These are phyloP conservation scores for Alectoria sarmentosa DNA, from an alignment of 495 filamentous ascomycete genomes.

Conservation along the genomic window DNA sequence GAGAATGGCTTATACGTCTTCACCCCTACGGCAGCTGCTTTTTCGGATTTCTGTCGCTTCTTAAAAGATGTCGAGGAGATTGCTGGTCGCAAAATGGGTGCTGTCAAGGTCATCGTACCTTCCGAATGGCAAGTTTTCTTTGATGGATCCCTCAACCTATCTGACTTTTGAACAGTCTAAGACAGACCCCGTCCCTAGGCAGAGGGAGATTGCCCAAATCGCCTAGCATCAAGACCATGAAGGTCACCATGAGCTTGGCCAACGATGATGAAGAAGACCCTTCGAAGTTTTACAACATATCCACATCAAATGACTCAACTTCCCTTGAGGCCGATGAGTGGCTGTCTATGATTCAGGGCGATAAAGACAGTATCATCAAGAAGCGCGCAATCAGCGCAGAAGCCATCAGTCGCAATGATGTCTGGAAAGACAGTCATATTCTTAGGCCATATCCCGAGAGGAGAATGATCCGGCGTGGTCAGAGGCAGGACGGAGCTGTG, in stretches of 20 bases:
- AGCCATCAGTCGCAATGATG: not conserved
- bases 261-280: not conserved
- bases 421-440: not conserved
- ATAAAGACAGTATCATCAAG: not conserved
- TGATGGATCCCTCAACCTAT: not conserved
- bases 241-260: not conserved
- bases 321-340: not conserved
- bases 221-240: not conserved
- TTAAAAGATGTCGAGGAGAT: conserved; percentile 5
- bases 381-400: not conserved
- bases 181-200: not conserved
- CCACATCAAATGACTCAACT: not conserved
- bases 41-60: not conserved
- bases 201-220: not conserved
- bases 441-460: not conserved
- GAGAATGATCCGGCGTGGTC: not conserved
- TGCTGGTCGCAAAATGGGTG: not conserved
- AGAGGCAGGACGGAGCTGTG: not conserved
- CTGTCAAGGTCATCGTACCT: conserved; percentile 4
- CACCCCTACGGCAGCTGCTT: not conserved
- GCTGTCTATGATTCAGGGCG: not conserved
- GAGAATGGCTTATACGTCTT: not conserved
- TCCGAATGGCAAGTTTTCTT: not conserved
- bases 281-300: not conserved
- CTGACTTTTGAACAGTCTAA: not conserved